phyloP scores from a whole-genome alignment of 768 basidiomycete species.

The Gyrodon lividus region DNA sequence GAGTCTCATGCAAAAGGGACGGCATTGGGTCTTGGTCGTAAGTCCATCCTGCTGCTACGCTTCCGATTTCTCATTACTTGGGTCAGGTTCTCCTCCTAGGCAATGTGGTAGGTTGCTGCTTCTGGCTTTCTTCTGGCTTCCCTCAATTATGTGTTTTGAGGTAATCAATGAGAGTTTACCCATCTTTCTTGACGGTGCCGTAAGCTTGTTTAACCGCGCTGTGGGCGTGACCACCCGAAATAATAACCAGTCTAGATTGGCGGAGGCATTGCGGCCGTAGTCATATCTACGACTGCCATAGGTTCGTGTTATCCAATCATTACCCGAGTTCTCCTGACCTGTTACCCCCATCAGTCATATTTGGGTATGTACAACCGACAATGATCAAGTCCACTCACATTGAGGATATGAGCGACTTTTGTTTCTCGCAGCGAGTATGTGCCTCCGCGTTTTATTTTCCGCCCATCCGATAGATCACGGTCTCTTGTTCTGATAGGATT shows the following conservation, averaged over 20 bases:
- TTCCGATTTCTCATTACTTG: constrained; percentile 1
- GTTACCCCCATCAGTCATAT: constrained; percentile 56
- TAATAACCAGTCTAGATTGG: constrained; percentile 39
- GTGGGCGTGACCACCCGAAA: background rate
- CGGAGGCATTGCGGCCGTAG: constrained; percentile 74
- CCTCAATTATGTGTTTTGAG: constrained; percentile 35
- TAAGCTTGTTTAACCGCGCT: constrained; percentile 18
- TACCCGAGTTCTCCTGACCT: background rate
- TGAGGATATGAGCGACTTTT: background rate
- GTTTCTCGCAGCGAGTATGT: constrained; percentile 37
- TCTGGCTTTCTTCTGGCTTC: background rate
- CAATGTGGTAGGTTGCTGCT: constrained; percentile 65
- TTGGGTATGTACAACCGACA: constrained; percentile 54
- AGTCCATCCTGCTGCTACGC: constrained; percentile 8
- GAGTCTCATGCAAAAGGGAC: constrained; percentile 56
- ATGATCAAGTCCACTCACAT: background rate
- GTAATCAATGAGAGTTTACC: constrained; percentile 82
- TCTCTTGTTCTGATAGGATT: constrained; percentile 39
- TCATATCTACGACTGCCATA: constrained; percentile 65
- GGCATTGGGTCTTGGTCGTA: constrained; percentile 95
- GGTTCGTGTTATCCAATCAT: constrained; percentile 36
- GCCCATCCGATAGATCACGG: background rate
- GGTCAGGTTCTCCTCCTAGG: constrained; percentile 76
- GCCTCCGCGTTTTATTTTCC: background rate
- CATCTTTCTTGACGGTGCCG: constrained; percentile 76